These are phyloP conservation scores for Phalaenopsis hybrid DNA, from an alignment of 116 monocot species.

Conservation along the genomic window DNA sequence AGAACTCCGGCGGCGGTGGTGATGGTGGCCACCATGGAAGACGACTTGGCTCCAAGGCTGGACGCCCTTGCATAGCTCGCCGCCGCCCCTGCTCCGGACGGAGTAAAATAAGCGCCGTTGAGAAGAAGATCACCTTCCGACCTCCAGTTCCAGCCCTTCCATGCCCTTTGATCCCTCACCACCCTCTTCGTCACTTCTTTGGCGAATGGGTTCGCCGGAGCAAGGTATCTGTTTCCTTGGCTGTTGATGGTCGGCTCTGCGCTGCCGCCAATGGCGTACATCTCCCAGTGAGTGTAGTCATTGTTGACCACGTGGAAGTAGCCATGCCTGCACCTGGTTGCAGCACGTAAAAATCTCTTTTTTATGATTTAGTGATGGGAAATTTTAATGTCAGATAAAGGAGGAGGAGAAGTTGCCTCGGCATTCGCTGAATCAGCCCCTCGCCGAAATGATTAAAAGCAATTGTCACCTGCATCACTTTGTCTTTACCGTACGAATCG, in stretches of 20 bases:
- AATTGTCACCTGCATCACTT: constrained; percentile 33
- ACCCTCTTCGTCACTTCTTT: constrained; percentile 50
- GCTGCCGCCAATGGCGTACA: constrained; percentile 91
- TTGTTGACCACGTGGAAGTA: constrained; percentile 97
- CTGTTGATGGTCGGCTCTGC: constrained; percentile 81
- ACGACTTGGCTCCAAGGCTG: constrained; percentile 16
- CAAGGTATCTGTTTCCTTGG: constrained; percentile 77
- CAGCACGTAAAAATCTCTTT: not conserved
- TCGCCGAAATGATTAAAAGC: constrained; percentile 92
- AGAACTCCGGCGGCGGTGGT: constrained; percentile 17
- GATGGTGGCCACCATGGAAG: constrained; percentile 21
- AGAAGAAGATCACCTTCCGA: constrained; percentile 16
- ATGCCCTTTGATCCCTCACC: not conserved
- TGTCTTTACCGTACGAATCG: constrained; percentile 30
- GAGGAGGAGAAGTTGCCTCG: constrained; percentile 25
- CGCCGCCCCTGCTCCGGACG: constrained; percentile 12
- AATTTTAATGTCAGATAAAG: not conserved
- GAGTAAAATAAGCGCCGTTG: constrained; percentile 23
- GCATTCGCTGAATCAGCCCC: constrained; percentile 79
- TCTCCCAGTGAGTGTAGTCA: constrained; percentile 94
- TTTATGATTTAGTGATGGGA: not conserved
- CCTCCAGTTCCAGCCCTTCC: constrained; percentile 23
- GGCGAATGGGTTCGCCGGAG: constrained; percentile 32
- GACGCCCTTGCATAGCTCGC: constrained; percentile 17
- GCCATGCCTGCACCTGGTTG: constrained; percentile 62